Conservation (phyloP, 352 stramenopile genomes). For the Phytophthora citrophthora region DNA sequence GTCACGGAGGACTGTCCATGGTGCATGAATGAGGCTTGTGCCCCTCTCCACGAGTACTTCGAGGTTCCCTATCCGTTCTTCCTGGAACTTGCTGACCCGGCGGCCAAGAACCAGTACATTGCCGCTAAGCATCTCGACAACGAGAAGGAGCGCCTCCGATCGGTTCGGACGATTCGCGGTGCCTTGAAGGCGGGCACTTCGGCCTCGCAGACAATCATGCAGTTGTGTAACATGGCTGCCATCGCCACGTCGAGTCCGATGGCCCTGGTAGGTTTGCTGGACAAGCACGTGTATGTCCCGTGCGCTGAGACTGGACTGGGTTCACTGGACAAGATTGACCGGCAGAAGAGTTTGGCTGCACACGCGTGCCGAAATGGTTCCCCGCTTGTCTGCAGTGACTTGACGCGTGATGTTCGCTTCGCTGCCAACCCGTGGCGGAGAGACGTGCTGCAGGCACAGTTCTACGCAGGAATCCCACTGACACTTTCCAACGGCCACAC, state of each 20-base stretch:
- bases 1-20: constrained; percentile 51
- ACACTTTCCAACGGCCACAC: constrained; percentile 83
- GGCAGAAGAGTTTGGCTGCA: constrained; percentile 67
- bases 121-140: constrained; percentile 73
- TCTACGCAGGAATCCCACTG: constrained; percentile 88
- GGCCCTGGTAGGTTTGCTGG: constrained; percentile 72
- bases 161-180: constrained; percentile 55
- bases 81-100: constrained; percentile 54
- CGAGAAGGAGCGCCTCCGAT: constrained; percentile 68
- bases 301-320: constrained; percentile 55
- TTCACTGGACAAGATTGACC: constrained; percentile 49
- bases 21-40: constrained; percentile 77
- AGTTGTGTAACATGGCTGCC: constrained; percentile 83
- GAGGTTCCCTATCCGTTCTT: constrained; percentile 79
- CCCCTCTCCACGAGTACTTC: constrained; percentile 65
- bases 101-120: constrained; percentile 65
- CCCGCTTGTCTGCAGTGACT: constrained; percentile 80
- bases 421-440: constrained; percentile 72
- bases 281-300: constrained; percentile 74
- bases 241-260: constrained; percentile 78
- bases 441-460: constrained; percentile 55
- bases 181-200: constrained; percentile 47
- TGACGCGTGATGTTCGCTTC: constrained; percentile 79
- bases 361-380: constrained; percentile 78
- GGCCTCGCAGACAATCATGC: constrained; percentile 59